Conservation (phyloP, 1,284 basidiomycete species). For the Peniophora sp. region DNA sequence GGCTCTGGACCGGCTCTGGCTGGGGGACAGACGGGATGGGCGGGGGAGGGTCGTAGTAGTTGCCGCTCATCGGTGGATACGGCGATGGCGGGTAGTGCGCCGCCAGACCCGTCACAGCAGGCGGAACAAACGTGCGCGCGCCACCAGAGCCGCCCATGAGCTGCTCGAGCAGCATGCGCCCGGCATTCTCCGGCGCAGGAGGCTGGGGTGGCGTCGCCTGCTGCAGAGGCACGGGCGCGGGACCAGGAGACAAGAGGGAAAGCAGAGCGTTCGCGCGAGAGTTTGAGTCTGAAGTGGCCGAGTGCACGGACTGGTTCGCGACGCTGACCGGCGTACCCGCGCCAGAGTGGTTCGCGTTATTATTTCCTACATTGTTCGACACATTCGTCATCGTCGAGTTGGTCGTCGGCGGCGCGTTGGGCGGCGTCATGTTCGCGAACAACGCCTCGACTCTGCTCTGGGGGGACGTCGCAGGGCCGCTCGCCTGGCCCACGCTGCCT, state of each 20-base stretch:
- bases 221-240: constrained; percentile 29
- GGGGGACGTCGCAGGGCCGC: constrained; percentile 23
- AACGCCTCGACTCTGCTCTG: constrained; percentile 49
- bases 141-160: constrained; percentile 67
- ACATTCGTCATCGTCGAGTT: constrained; percentile 19
- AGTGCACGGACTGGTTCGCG: constrained; percentile 39
- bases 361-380: constrained; percentile 21
- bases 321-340: constrained; percentile 47
- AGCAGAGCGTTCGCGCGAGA: constrained; percentile 61
- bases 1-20: constrained; percentile 31
- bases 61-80: constrained; percentile 21
- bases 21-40: constrained; percentile 29
- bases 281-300: constrained; percentile 26
- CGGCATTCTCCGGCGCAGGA: constrained; percentile 54
- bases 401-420: constrained; percentile 25
- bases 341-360: constrained; percentile 36
- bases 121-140: constrained; percentile 4
- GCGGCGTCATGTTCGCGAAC: constrained; percentile 41
- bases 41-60: constrained; percentile 19
- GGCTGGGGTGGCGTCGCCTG: constrained; percentile 59
- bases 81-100: constrained; percentile 38
- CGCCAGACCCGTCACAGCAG: constrained; percentile 20
- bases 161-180: constrained; percentile 69
- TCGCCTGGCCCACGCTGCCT: constrained; percentile 26
- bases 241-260: constrained; percentile 42